phyloP scores from a whole-genome alignment of 1,284 basidiomycete genomes.

The Microstroma glucosiphilum region DNA sequence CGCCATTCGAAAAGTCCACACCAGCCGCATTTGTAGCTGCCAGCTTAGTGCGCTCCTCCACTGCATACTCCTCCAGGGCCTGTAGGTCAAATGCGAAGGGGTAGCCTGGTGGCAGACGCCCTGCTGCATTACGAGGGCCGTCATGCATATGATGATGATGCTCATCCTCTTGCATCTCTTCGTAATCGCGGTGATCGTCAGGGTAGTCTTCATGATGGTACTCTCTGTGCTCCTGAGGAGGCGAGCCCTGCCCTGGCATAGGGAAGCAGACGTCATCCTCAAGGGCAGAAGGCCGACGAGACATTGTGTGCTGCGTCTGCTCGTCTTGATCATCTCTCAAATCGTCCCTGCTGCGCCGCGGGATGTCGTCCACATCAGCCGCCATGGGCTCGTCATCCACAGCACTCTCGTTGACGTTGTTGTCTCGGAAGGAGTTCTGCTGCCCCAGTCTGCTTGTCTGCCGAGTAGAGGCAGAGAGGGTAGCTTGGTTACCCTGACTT shows the following conservation, averaged over 20 bases:
- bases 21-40: slow-evolving; percentile 14
- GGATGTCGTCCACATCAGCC: slow-evolving; percentile 2
- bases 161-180: not conserved
- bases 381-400: slow-evolving; percentile 7
- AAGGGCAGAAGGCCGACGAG: slow-evolving; percentile 25
- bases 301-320: slow-evolving; percentile 23
- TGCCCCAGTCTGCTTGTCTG: slow-evolving; percentile 8
- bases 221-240: not conserved
- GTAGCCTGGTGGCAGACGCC: slow-evolving; percentile 30
- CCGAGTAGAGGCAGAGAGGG: not conserved
- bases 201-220: slow-evolving; percentile 6
- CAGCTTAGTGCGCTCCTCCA: slow-evolving; percentile 38
- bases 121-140: slow-evolving; percentile 14
- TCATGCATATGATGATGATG: slow-evolving; percentile 15
- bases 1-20: slow-evolving; percentile 16
- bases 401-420: slow-evolving; percentile 18
- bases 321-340: not conserved
- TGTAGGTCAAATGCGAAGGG: slow-evolving; percentile 46
- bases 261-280: slow-evolving; percentile 51
- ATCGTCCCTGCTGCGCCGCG: not conserved
- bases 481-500: slow-evolving; percentile 23
- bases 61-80: slow-evolving; percentile 41
- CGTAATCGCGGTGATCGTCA: slow-evolving; percentile 2
- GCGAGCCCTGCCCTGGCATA: slow-evolving; percentile 12
- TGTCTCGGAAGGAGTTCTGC: not conserved